These are phyloP conservation scores for Tetrapisispora namnaoensis DNA, from an alignment of 805 yeast species.

Conservation along the genomic window DNA sequence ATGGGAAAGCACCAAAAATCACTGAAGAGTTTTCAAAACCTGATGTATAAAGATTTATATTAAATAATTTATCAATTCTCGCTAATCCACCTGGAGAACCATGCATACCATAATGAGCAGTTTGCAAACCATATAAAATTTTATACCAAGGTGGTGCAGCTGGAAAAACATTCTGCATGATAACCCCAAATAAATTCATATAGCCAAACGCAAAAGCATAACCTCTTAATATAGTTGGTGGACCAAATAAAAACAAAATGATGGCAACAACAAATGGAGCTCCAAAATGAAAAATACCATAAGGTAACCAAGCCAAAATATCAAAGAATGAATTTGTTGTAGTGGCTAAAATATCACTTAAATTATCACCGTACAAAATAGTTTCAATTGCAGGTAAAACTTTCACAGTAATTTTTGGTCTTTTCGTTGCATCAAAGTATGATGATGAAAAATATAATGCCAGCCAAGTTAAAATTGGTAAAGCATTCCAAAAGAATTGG, in stretches of 20 bases:
- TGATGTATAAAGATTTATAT: conserved; percentile 72
- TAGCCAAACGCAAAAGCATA: conserved; percentile 92
- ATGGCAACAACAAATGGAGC: conserved; percentile 80
- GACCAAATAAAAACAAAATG: conserved; percentile 73
- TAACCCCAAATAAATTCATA: conserved; percentile 80
- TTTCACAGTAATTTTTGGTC: conserved; percentile 81
- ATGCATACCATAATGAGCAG: conserved; percentile 82
- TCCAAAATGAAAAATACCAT: conserved; percentile 84
- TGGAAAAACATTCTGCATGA: conserved; percentile 74
- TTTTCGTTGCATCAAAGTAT: conserved; percentile 61
- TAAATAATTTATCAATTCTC: conserved; percentile 70
- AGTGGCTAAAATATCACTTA: conserved; percentile 73
- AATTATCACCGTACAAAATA: conserved; percentile 80
- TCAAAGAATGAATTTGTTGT: conserved; percentile 56
- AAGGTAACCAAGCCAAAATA: conserved; percentile 86
- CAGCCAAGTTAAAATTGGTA: conserved; percentile 81
- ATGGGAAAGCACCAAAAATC: conserved; percentile 83
- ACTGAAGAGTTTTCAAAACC: conserved; percentile 81
- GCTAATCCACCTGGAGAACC: conserved; percentile 95
- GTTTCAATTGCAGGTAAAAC: conserved; percentile 88
- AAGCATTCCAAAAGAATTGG: conserved; percentile 73
- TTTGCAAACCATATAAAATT: conserved; percentile 68
- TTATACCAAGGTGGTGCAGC: conserved; percentile 98
- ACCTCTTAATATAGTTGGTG: conserved; percentile 74
- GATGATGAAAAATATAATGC: conserved; percentile 69